Base-by-base conservation (phyloP, 2,329 filamentous ascomycete species). In the Thyridium curvatum region DNA sequence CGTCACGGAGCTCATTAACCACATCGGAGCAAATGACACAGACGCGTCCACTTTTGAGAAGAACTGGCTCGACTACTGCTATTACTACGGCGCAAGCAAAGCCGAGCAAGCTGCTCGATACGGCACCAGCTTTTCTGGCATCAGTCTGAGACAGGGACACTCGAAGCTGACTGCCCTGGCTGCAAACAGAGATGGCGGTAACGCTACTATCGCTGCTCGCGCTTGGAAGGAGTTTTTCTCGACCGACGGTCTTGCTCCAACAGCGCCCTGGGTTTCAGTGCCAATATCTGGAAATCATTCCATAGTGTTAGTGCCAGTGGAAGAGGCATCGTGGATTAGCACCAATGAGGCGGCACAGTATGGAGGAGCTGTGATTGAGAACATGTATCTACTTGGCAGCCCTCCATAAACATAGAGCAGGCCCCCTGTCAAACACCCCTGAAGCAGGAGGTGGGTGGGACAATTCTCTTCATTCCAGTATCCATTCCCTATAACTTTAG, bases 21-120 rank as follows among this genome's bases (percentile, higher is more conserved):
- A 72, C 48, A 66, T 64, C 12, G 66, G 61, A 3, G 21, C 21
- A 6, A 26, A 26, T 26, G 21, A 26, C 21, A 26, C 21, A 10
- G 58, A 62, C 1, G 71, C 74, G 0, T 47, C 60, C 8, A 66
- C 65, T 0, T 79, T 81, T 51, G 61, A 71, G 35, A 53, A 69
- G 7, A 72, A 68, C 0, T 81, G 74, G 68, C 56, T 79, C 2
- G 76, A 79, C 36, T 81, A 81, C 55, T 76, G 73, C 49, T 71
- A 70, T 51, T 78, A 76, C 54, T 81, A 75, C 47, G 61, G 64
- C 8, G 75, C 72, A 0, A 49, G 62, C 0, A 53, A 56, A 0
- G 64, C 57, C 0, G 72, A 78, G 54, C 76, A 81, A 52, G 53
- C 49, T 2, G 62, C 66, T 2, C 65, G 73, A 0, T 81, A 79